Percentiles rank a stretch among this genome's conserved stretches.
These are phyloP conservation scores for Metschnikowia arizonensis DNA, from an alignment of 805 yeast genomes.

Conservation along the genomic window DNA sequence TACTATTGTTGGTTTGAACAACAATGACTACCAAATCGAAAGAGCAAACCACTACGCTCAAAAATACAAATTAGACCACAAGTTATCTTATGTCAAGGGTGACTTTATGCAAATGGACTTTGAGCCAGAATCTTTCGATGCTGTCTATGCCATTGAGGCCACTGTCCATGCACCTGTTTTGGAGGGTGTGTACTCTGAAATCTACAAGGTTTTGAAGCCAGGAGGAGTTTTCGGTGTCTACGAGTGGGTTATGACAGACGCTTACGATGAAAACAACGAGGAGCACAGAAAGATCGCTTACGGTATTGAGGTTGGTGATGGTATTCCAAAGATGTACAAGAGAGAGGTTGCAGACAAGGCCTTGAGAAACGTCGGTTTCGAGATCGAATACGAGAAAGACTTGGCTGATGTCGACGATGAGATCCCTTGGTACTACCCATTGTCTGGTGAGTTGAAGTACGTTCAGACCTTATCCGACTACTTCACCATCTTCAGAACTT, in stretches of 20 bases:
- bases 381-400: conserved; percentile 69
- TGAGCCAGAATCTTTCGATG: conserved; percentile 84
- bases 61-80: conserved; percentile 58
- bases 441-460: conserved; percentile 90
- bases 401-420: conserved; percentile 78
- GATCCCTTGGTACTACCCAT: conserved; percentile 97
- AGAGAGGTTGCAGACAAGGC: conserved; percentile 86
- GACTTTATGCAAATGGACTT: conserved; percentile 99
- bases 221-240: conserved; percentile 97
- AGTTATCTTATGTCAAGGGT: conserved; percentile 87
- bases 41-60: conserved; percentile 82
- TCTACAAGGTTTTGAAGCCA: conserved; percentile 92
- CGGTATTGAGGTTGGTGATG: conserved; percentile 98
- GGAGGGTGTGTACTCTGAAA: conserved; percentile 93
- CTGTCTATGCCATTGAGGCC: conserved; percentile 97
- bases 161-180: conserved; percentile 96
- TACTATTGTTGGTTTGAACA: conserved; percentile 84
- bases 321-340: conserved; percentile 95
- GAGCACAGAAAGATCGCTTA: conserved; percentile 93
- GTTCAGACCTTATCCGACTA: conserved; percentile 75
- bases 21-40: conserved; percentile 94
- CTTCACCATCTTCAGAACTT: conserved; percentile 83
- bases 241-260: conserved; percentile 99
- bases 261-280: conserved; percentile 78
- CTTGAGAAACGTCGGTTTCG: conserved; percentile 80